A percentile compares a stretch with the other conserved stretches of the same genome.
These are phyloP conservation scores for Kickxella alabastrina DNA, from an alignment of 192 early-diverging fungal species.

Conservation along the genomic window DNA sequence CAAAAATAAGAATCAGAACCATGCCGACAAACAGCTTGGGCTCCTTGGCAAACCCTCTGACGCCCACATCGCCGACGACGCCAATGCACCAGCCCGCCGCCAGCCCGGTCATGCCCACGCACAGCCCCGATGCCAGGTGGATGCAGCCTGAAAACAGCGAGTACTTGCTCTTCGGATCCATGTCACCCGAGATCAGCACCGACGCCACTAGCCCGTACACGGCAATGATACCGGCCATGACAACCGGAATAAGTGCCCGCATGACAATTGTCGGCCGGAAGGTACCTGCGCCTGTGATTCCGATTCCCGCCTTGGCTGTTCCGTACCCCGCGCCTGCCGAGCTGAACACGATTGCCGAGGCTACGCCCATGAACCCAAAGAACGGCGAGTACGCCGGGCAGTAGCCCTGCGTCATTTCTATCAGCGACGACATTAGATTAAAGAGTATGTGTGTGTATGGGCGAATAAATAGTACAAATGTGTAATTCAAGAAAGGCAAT, in stretches of 20 bases:
- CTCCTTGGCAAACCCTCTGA: conserved; percentile 85
- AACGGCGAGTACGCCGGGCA: conserved; percentile 55
- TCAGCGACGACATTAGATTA: conserved; percentile 17
- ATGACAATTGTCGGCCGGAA: conserved; percentile 89
- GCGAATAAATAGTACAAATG: no score
- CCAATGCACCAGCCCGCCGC: conserved; percentile 97
- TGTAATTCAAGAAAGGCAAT: no score
- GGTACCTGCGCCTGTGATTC: conserved; percentile 91
- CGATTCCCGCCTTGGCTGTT: conserved; percentile 94
- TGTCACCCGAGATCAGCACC: conserved; percentile 79
- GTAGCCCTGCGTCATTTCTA: conserved; percentile 44
- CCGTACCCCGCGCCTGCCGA: conserved; percentile 96
- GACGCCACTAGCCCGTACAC: conserved; percentile 97
- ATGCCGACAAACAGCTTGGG: conserved; percentile 87
- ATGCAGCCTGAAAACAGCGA: conserved; percentile 70
- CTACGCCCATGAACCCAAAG: conserved; percentile 56
- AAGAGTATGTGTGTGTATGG: no score
- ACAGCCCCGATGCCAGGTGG: conserved; percentile 88
- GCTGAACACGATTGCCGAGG: conserved; percentile 65
- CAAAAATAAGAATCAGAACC: conserved; percentile 98
- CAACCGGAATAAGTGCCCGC: conserved; percentile 90
- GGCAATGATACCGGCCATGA: conserved; percentile 99
- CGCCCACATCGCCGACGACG: conserved; percentile 93
- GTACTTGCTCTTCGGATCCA: conserved; percentile 39
- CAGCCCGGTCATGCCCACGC: conserved; percentile 85